Conservation (phyloP, 352 stramenopile species). For the Phytophthora pini region DNA sequence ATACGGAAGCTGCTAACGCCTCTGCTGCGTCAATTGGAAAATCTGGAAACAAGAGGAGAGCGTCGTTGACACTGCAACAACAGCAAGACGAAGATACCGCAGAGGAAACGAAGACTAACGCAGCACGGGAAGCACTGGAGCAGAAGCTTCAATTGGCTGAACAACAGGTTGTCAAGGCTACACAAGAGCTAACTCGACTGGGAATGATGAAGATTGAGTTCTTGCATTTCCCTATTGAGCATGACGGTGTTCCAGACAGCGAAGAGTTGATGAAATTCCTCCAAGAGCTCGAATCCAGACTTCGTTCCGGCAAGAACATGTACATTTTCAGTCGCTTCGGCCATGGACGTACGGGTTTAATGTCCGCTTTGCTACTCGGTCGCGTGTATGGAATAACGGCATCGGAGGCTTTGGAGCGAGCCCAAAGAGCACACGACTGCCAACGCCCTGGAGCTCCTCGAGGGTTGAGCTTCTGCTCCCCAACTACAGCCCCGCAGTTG, state of each 20-base stretch:
- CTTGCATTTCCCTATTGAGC: slow-evolving; percentile 58
- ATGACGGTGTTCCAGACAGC: slow-evolving; percentile 43
- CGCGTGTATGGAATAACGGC: slow-evolving; percentile 72
- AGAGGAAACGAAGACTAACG: slow-evolving; percentile 19
- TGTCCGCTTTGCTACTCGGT: slow-evolving; percentile 71
- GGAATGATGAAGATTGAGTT: slow-evolving; percentile 57
- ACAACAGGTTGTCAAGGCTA: slow-evolving; percentile 51
- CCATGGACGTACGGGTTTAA: slow-evolving; percentile 73
- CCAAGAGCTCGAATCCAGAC: slow-evolving; percentile 48
- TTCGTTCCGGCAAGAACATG: slow-evolving; percentile 63
- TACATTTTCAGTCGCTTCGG: slow-evolving; percentile 80
- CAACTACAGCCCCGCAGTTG: slow-evolving; percentile 56
- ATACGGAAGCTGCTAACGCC: slow-evolving; percentile 17
- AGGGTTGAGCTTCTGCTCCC: slow-evolving; percentile 51
- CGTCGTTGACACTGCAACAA: slow-evolving; percentile 13
- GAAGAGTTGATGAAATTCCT: slow-evolving; percentile 41
- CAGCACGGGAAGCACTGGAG: slow-evolving; percentile 35
- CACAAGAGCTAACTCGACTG: slow-evolving; percentile 37
- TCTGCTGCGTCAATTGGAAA: slow-evolving; percentile 16
- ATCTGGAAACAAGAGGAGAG: slow-evolving; percentile 16
- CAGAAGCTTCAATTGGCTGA: slow-evolving; percentile 60
- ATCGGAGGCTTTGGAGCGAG: slow-evolving; percentile 63
- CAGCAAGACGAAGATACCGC: slow-evolving; percentile 23
- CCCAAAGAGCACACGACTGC: slow-evolving; percentile 75
- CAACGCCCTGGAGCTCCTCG: slow-evolving; percentile 34